Evolutionary conservation across 768 basidiomycete species (phyloP), one percentile per base, ranked within the genome.

Genomic region (Termitomyces sp.): DNA sequence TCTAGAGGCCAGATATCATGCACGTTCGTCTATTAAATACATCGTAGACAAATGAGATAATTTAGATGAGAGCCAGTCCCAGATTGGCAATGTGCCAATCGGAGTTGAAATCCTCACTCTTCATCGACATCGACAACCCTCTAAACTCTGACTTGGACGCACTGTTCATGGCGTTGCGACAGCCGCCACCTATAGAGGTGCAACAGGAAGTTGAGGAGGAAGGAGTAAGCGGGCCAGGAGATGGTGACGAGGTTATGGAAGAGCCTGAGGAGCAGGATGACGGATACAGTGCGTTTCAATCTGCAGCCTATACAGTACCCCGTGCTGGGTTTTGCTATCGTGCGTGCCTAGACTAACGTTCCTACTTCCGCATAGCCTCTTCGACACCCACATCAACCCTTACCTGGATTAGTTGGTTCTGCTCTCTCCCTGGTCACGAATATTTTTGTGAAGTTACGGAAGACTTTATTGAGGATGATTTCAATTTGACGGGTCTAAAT

Each of bases 381-480:
- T 93, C 90, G 26, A 93, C 90, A 3, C 91, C 90, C 28, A 93
- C 91, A 57, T 93, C 90, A 52, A 91, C 90, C 34, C 76, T 95
- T 57, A 96, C 93, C 54, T 96, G 93, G 93, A 95, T 95, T 66
- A 90, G 85, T 65, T 94, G 93, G 93, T 96, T 94, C 74, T 95
- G 93, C 70, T 92, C 92, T 40, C 75, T 96, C 49, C 93, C 93
- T 11, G 91, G 91, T 42, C 95, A 98, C 71, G 95, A 98, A 72
- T 98, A 97, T 76, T 98, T 97, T 69, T 95, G 93, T 71, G 95
- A 97, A 74, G 95, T 98, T 45, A 87, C 92, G 56, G 95, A 97
- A 68, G 97, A 99, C 68, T 99, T 98, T 71, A 98, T 99, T 69
- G 93, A 98, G 70, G 97, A 99, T 73, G 93, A 98, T 68, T 99